These are phyloP conservation scores for Penicillium glabrum DNA, from an alignment of 2,329 filamentous ascomycete genomes.

Conservation along the genomic window DNA sequence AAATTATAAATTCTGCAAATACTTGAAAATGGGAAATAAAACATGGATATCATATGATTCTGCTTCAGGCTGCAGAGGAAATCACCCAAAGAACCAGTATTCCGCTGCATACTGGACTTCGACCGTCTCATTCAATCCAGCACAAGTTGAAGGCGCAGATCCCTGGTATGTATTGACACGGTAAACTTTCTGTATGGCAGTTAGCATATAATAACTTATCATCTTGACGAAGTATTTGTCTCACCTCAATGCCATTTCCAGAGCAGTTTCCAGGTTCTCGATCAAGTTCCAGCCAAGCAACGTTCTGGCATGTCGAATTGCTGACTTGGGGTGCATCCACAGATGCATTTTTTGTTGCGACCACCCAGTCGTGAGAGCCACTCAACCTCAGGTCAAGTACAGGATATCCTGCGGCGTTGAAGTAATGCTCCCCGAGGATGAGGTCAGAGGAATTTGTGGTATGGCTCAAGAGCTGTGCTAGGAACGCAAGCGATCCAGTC, in stretches of 20 bases:
- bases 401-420: conserved; percentile 26
- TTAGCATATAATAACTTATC: conserved; percentile 6
- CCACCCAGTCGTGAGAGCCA: conserved; percentile 26
- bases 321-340: conserved; percentile 24
- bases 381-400: conserved; percentile 33
- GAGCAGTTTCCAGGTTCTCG: conserved; percentile 25
- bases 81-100: conserved; percentile 45
- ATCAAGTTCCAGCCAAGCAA: conserved; percentile 36
- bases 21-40: not conserved
- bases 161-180: conserved; percentile 42
- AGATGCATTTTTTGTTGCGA: conserved; percentile 26
- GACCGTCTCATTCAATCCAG: conserved; percentile 29
- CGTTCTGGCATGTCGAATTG: conserved; percentile 15
- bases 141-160: conserved; percentile 34
- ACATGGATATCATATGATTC: not conserved
- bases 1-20: not conserved
- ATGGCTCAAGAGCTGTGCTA: conserved; percentile 18
- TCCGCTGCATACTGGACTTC: conserved; percentile 42
- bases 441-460: conserved; percentile 17
- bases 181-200: conserved; percentile 38
- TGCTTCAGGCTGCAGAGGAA: not conserved
- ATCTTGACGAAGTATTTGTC: conserved; percentile 1
- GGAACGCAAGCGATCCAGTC: conserved; percentile 29
- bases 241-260: conserved; percentile 32
- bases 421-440: conserved; percentile 41